Evolutionary conservation across 1,284 basidiomycete genomes (phyloP).

Genomic region (Abortiporus biennis): DNA sequence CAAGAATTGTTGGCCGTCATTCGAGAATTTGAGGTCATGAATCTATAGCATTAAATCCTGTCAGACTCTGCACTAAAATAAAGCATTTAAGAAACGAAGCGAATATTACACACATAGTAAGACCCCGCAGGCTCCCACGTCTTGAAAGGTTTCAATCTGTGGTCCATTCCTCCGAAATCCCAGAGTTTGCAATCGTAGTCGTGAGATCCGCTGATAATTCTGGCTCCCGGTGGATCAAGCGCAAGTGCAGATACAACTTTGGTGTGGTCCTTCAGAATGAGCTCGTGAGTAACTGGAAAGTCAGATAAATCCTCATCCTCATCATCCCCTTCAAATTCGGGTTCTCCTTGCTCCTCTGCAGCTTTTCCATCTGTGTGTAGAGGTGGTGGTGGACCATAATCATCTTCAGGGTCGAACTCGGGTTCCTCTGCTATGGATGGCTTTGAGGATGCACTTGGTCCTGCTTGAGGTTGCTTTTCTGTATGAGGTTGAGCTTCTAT

Average conservation of each 20-base stretch:
- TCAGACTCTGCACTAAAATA: conserved; percentile 1
- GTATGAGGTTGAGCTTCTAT: background rate
- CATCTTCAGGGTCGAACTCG: conserved; percentile 31
- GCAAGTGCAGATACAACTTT: conserved; percentile 93
- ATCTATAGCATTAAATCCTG: conserved; percentile 50
- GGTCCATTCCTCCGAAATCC: conserved; percentile 99
- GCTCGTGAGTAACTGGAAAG: conserved; percentile 85
- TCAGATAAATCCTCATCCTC: conserved; percentile 42
- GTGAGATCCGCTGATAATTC: conserved; percentile 87
- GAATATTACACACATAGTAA: conserved; percentile 69
- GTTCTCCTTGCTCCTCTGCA: conserved; percentile 34
- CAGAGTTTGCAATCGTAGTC: conserved; percentile 98
- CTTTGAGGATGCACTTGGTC: conserved; percentile 4
- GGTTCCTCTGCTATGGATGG: conserved; percentile 14
- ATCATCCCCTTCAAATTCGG: conserved; percentile 57
- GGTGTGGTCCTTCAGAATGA: conserved; percentile 87
- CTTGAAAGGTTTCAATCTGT: conserved; percentile 87
- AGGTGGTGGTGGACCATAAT: conserved; percentile 24
- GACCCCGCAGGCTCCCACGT: conserved; percentile 91
- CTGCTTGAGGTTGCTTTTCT: background rate
- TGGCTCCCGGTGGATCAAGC: conserved; percentile 89
- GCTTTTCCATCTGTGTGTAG: conserved; percentile 2
- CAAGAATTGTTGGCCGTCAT: conserved; percentile 80
- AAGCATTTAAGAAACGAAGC: conserved; percentile 2
- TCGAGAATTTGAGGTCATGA: conserved; percentile 84